phyloP scores from a whole-genome alignment of 768 basidiomycete genomes.

The Mrakia gelida region DNA sequence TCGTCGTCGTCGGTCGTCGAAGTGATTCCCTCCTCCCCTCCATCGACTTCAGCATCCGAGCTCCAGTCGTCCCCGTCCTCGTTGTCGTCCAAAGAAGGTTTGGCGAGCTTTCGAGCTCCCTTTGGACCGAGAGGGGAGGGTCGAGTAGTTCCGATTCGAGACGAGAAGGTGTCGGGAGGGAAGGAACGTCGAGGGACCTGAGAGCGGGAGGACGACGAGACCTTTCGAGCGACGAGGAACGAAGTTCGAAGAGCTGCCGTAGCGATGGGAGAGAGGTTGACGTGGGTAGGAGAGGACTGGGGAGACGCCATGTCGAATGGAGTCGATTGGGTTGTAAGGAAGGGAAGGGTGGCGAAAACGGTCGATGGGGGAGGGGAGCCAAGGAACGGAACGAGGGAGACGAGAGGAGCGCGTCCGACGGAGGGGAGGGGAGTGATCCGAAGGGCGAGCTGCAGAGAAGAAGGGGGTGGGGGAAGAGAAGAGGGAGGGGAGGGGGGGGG shows the following conservation, averaged over 20 bases:
- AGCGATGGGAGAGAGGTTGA: neutral
- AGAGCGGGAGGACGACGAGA: neutral
- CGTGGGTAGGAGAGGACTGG: neutral
- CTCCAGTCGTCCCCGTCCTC: constrained; percentile 21
- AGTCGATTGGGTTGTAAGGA: neutral
- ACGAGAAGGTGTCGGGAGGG: constrained; percentile 6
- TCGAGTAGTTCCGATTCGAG: neutral
- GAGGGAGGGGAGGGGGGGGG: neutral
- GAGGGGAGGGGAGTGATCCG: neutral
- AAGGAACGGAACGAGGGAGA: constrained; percentile 2
- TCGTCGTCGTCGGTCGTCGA: neutral
- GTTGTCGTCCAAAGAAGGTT: too few species aligned
- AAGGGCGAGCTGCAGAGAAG: neutral
- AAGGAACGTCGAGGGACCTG: constrained; percentile 5
- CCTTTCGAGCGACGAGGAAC: constrained; percentile 1
- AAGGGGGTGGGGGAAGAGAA: neutral
- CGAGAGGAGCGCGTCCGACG: neutral
- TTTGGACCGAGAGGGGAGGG: constrained; percentile 6
- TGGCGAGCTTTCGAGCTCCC: neutral
- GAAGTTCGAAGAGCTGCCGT: neutral
- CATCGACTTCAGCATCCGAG: constrained; percentile 3
- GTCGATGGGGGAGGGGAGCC: neutral
- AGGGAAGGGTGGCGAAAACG: neutral
- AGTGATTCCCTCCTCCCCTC: neutral
- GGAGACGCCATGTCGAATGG: neutral